phyloP scores from a whole-genome alignment of 257 asterid species.

The Nicotiana tomentosiformis region DNA sequence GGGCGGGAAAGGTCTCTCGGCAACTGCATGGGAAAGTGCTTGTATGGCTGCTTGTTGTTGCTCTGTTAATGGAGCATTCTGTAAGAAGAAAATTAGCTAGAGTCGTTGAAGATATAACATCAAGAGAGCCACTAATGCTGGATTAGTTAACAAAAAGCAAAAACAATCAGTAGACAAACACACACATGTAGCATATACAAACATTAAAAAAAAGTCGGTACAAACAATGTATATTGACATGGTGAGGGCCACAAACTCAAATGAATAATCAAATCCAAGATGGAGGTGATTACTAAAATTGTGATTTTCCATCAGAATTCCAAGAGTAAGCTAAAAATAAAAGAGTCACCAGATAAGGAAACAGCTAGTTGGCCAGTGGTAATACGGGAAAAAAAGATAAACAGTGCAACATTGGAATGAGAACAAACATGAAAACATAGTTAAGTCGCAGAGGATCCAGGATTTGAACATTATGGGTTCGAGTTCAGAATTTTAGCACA shows the following conservation, averaged over 20 bases:
- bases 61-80: conserved; percentile 95
- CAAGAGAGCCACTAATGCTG: neutral
- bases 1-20: conserved; percentile 81
- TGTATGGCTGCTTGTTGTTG: conserved; percentile 84
- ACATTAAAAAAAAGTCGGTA: neutral
- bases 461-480: no score
- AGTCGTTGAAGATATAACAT: neutral
- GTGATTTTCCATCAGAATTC: neutral
- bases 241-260: neutral
- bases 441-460: no score
- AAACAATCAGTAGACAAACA: neutral
- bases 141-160: neutral
- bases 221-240: neutral
- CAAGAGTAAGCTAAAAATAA: neutral
- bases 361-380: neutral
- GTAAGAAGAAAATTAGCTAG: neutral
- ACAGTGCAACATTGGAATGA: neutral
- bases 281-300: neutral
- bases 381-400: neutral
- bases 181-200: neutral
- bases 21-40: conserved; percentile 93
- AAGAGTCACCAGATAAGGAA: neutral
- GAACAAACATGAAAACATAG: neutral
- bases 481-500: no score
- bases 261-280: neutral